A percentile compares a stretch with the other conserved stretches of the same genome.
Conservation (phyloP, 1,284 basidiomycete species). For the Irpex lacteus region DNA sequence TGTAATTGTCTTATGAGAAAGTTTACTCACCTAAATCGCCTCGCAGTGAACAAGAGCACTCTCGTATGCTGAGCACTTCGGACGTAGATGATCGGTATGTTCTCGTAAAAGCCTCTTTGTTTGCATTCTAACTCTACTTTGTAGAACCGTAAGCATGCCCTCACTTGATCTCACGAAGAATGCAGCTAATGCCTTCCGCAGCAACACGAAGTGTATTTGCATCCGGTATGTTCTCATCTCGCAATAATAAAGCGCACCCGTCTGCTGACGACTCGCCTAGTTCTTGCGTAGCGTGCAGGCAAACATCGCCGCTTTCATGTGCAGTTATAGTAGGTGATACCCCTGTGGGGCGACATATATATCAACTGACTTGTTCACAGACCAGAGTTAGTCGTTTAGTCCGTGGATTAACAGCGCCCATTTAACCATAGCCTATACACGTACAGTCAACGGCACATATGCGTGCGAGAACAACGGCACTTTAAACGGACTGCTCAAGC, state of each 20-base stretch:
- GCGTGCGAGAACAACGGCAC: conserved; percentile 66
- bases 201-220: conserved; percentile 54
- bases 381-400: not conserved
- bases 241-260: no score
- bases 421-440: not conserved
- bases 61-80: conserved; percentile 45
- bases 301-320: conserved; percentile 67
- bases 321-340: conserved; percentile 51
- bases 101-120: not conserved
- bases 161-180: not conserved
- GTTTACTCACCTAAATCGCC: not conserved
- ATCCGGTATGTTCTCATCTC: conserved; percentile 37
- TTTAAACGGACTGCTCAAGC: conserved; percentile 69
- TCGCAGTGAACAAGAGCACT: conserved; percentile 52
- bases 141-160: conserved; percentile 6
- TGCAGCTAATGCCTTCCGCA: conserved; percentile 15
- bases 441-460: conserved; percentile 55
- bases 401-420: not conserved
- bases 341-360: not conserved
- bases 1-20: not conserved
- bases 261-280: conserved; percentile 21
- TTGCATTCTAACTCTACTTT: not conserved
- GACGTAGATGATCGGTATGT: conserved; percentile 61
- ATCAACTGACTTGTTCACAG: not conserved
- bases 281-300: conserved; percentile 62